These are phyloP conservation scores for Rosa lucieae DNA, from an alignment of 306 rosid species.

Conservation along the genomic window DNA sequence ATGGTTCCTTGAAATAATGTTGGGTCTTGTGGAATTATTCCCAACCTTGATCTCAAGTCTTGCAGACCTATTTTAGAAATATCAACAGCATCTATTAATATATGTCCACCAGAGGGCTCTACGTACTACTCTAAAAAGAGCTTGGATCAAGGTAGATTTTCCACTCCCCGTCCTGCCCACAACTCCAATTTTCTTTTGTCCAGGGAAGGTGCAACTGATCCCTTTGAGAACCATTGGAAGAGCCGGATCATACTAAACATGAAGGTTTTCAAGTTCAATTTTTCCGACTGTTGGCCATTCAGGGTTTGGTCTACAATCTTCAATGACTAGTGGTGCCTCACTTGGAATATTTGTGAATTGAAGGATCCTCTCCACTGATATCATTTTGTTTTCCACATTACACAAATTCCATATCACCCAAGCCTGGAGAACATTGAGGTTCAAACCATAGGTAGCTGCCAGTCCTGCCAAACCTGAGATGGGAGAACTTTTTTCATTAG, in stretches of 20 bases:
- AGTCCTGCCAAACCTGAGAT: constrained; percentile 30
- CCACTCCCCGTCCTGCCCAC: constrained; percentile 30
- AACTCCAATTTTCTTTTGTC: constrained; percentile 23
- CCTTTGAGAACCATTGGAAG: constrained; percentile 22
- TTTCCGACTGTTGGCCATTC: constrained; percentile 27
- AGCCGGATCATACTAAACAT: constrained; percentile 18
- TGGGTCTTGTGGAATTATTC: constrained; percentile 29
- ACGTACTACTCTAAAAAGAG: constrained; percentile 26
- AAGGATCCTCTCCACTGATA: constrained; percentile 35
- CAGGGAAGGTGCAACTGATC: constrained; percentile 27
- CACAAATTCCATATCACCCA: constrained; percentile 34
- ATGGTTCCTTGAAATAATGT: constrained; percentile 25
- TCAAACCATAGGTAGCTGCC: constrained; percentile 33
- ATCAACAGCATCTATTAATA: constrained; percentile 15
- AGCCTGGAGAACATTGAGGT: constrained; percentile 32
- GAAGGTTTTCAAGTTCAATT: constrained; percentile 20
- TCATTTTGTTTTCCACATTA: constrained; percentile 31
- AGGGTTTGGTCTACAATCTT: constrained; percentile 18
- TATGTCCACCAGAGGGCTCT: constrained; percentile 13
- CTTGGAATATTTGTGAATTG: constrained; percentile 23
- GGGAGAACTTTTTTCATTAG: not conserved
- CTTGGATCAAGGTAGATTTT: constrained; percentile 25
- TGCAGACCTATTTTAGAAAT: constrained; percentile 20
- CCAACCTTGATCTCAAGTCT: constrained; percentile 25
- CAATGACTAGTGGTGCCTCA: constrained; percentile 34